These are phyloP conservation scores for Vanrija pseudolonga DNA, from an alignment of 1,284 basidiomycete genomes.

Conservation along the genomic window DNA sequence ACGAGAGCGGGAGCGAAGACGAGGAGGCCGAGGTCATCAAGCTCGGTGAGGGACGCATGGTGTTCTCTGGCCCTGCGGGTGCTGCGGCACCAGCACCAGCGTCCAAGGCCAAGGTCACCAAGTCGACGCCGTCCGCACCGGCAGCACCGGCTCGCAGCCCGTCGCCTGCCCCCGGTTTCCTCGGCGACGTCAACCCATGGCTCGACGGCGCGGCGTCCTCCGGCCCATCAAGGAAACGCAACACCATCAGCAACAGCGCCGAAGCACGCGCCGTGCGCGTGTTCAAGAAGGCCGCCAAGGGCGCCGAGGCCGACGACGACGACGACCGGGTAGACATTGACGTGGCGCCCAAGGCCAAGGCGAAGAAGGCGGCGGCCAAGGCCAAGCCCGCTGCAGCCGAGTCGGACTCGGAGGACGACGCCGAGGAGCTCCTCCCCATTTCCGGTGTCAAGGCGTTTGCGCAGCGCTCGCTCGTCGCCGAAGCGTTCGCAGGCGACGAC, in stretches of 20 bases:
- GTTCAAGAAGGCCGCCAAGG: constrained; percentile 63
- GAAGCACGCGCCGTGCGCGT: constrained; percentile 65
- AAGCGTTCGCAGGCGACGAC: constrained; percentile 94
- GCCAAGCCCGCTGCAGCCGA: neutral
- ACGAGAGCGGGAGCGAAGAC: constrained; percentile 54
- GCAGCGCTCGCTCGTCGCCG: constrained; percentile 79
- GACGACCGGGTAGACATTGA: constrained; percentile 76
- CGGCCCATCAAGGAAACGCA: constrained; percentile 61
- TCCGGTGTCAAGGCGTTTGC: constrained; percentile 39
- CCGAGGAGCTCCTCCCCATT: constrained; percentile 36
- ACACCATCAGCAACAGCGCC: constrained; percentile 61
- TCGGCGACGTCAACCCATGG: constrained; percentile 63
- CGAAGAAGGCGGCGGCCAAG: constrained; percentile 12
- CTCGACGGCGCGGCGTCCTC: constrained; percentile 52
- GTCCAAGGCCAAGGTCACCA: neutral
- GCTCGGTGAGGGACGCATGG: constrained; percentile 52
- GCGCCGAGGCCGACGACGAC: constrained; percentile 58
- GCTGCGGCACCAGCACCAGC: neutral
- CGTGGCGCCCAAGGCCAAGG: constrained; percentile 21
- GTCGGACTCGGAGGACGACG: constrained; percentile 53
- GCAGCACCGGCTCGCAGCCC: constrained; percentile 1
- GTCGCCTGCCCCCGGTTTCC: constrained; percentile 3
- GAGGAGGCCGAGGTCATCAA: constrained; percentile 38
- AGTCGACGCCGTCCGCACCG: neutral
- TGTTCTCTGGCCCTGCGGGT: constrained; percentile 46